Base-by-base conservation (phyloP, 108 stramenopile genomes). In the Fragilaria radians region DNA sequence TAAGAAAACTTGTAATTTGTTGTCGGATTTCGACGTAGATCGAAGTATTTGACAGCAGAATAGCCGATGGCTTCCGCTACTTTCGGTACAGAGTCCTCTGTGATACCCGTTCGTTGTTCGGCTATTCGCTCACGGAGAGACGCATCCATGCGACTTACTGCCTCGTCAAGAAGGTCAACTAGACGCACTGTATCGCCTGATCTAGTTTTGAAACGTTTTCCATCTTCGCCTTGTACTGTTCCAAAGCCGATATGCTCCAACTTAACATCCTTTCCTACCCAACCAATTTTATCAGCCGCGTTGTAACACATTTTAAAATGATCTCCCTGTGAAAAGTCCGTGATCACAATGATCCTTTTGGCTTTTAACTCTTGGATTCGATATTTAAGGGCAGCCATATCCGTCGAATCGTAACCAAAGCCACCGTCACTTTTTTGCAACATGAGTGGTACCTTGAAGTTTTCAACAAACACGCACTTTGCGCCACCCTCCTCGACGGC, bases 1-100 rank as follows among this genome's bases (percentile, higher is more conserved):
- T 99, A 99, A 28, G 83, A 88, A 73, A 99, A 99, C 55, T 93
- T 87, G 86, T 99, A 99, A 65, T 96, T 93, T 56, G 93, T 90
- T 14, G 88, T 89, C 25, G 97, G 97, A 69, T 98, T 94, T 24
- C 97, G 82, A 49, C 94, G 79, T 59, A 98, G 81, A 66, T 99
- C 99, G 66, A 94, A 96, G 79, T 99, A 99, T 83, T 99, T 99
- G 59, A 98, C 97, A 17, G 97, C 98, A 54, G 96, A 95, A 63
- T 98, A 99, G 34, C 99, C 99, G 61, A 98, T 82, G 48, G 86
- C 88, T 34, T 85, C 85, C n/a, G 99, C 96, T 17, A 94, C 87
- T 27, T 74, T 70, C 23, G 78, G 81, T 33, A 93, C 71, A 63
- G 96, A 94, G 7, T 93, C 95, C 42, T 68, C 58, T 30, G 86